A percentile compares a stretch with the other conserved stretches of the same genome.
Evolutionary conservation across 2,329 filamentous ascomycete species (phyloP).

Genomic region (Fonsecaea pedrosoi): DNA sequence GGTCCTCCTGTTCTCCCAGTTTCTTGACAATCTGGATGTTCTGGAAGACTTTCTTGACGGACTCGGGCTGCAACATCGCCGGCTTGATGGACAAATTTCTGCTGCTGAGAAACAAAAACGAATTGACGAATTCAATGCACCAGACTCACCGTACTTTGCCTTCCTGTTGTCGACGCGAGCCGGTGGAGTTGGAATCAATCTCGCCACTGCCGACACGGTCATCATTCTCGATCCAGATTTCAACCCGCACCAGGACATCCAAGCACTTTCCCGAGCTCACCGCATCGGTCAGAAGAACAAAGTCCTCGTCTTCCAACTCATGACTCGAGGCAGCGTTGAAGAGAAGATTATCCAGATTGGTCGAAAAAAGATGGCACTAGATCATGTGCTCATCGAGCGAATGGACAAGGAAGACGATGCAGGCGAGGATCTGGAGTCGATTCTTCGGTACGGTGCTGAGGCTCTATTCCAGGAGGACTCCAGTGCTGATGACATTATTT

Average conservation of each 20-base stretch:
- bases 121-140: constrained; percentile 92
- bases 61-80: constrained; percentile 73
- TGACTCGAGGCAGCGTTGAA: constrained; percentile 86
- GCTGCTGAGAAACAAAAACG: constrained; percentile 89
- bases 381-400: constrained; percentile 91
- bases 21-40: constrained; percentile 83
- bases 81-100: constrained; percentile 83
- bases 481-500: constrained; percentile 73
- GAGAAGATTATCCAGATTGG: constrained; percentile 97
- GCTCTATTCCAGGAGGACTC: constrained; percentile 82
- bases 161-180: constrained; percentile 94
- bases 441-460: constrained; percentile 84
- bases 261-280: constrained; percentile 91
- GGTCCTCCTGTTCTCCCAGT: constrained; percentile 95
- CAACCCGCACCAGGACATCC: constrained; percentile 97
- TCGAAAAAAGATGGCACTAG: constrained; percentile 92
- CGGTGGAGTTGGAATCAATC: constrained; percentile 95
- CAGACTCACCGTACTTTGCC: constrained; percentile 80
- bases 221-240: constrained; percentile 98
- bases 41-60: constrained; percentile 89
- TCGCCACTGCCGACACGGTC: constrained; percentile 95
- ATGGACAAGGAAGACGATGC: constrained; percentile 85
- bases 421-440: constrained; percentile 80
- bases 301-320: constrained; percentile 92
- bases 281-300: constrained; percentile 96